A percentile compares a stretch with the other conserved stretches of the same genome.
Conservation (phyloP, 2,329 filamentous ascomycete genomes). For the Sporothrix pseudoabietina region DNA sequence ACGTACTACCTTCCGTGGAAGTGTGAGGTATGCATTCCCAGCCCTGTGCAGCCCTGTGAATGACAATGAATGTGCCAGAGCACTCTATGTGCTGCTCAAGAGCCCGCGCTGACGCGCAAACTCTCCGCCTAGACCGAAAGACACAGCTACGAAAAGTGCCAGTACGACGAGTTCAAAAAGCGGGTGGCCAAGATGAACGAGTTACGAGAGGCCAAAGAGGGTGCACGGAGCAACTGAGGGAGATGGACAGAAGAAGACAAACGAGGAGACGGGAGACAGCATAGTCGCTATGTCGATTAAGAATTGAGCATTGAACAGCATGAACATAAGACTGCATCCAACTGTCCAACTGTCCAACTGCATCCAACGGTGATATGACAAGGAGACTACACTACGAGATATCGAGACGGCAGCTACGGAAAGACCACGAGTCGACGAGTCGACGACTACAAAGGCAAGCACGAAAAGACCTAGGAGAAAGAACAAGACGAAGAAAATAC, state of each 20-base stretch:
- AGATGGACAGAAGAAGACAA: background rate
- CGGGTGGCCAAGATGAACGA: conserved; percentile 98
- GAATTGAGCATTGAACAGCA: background rate
- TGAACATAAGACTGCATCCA: background rate
- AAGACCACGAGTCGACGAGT: background rate
- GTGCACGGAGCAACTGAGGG: conserved; percentile 77
- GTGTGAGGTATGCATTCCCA: conserved; percentile 71
- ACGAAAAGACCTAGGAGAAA: no score
- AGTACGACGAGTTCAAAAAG: conserved; percentile 98
- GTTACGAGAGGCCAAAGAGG: conserved; percentile 80
- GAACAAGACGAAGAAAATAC: background rate
- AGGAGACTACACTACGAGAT: background rate
- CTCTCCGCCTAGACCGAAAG: conserved; percentile 71
- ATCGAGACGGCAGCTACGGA: background rate
- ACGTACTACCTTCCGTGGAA: conserved; percentile 97
- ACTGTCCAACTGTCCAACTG: no score
- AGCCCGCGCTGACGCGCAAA: no score
- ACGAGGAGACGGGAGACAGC: background rate
- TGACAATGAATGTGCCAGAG: background rate
- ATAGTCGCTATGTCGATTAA: background rate
- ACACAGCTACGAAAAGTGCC: conserved; percentile 98
- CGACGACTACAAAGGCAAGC: background rate
- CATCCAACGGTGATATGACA: background rate
- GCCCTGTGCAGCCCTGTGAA: background rate
- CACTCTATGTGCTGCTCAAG: no score